Evolutionary conservation across 2,329 filamentous ascomycete genomes (phyloP).

Genomic region (Aspergillus eucalypticola): DNA sequence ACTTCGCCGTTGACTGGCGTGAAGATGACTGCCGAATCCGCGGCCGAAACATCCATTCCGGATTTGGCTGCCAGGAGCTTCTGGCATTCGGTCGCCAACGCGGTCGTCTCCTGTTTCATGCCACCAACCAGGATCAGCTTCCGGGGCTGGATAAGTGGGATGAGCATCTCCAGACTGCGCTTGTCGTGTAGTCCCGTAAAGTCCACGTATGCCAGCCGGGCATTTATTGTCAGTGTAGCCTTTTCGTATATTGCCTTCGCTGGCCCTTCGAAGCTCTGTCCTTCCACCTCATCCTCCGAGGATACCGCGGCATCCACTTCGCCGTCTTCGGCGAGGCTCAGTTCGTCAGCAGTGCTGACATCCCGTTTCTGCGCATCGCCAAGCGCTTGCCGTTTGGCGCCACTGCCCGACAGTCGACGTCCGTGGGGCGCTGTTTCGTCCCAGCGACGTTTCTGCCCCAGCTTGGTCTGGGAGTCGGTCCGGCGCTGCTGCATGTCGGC

Average conservation of each 20-base stretch:
- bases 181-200: conserved; percentile 92
- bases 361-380: conserved; percentile 30
- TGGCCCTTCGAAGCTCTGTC: conserved; percentile 61
- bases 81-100: conserved; percentile 77
- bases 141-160: conserved; percentile 88
- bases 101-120: conserved; percentile 71
- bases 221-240: conserved; percentile 65
- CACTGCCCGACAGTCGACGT: conserved; percentile 42
- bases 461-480: conserved; percentile 58
- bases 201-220: conserved; percentile 84
- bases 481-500: conserved; percentile 64
- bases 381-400: conserved; percentile 60
- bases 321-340: conserved; percentile 51
- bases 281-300: conserved; percentile 56
- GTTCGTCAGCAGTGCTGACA: conserved; percentile 53
- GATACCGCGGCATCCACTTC: conserved; percentile 60
- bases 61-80: conserved; percentile 58
- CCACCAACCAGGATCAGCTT: conserved; percentile 94
- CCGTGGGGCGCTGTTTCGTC: conserved; percentile 63
- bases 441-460: conserved; percentile 95
- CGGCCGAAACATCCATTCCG: conserved; percentile 42
- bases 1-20: conserved; percentile 72
- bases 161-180: conserved; percentile 88
- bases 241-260: conserved; percentile 70
- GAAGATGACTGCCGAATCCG: conserved; percentile 69